Conservation (phyloP, 257 asterid species). For the Lantana camara region DNA sequence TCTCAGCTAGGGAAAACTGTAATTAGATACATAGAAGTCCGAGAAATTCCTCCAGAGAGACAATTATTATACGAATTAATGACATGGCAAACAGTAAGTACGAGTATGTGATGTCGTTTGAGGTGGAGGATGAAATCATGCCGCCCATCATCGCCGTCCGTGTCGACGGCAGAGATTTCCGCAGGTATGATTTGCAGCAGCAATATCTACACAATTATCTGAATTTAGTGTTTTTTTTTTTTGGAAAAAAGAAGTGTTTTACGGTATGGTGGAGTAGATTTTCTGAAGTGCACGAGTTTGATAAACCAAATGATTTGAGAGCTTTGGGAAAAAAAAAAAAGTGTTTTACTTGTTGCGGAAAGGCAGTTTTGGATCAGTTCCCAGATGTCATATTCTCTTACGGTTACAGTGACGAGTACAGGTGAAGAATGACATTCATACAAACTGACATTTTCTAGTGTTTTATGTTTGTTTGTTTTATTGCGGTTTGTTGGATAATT, state of each 20-base stretch:
- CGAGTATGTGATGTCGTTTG: constrained; percentile 79
- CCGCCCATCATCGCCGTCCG: constrained; percentile 63
- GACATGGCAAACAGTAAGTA: constrained; percentile 83
- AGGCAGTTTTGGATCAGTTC: constrained; percentile 63
- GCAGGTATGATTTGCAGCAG: constrained; percentile 38
- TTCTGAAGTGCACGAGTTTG: constrained; percentile 70
- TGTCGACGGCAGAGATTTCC: constrained; percentile 56
- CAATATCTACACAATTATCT: constrained; percentile 1
- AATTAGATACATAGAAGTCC: no score
- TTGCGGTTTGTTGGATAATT: no score
- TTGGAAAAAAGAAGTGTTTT: no score
- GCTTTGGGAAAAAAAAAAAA: no score
- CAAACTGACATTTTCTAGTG: neutral
- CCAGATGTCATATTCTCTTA: constrained; percentile 73
- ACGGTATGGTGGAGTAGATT: constrained; percentile 51
- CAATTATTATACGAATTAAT: no score
- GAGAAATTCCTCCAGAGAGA: no score
- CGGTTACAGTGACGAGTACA: constrained; percentile 74
- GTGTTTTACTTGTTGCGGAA: constrained; percentile 78
- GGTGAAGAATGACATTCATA: constrained; percentile 35
- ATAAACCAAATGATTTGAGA: no score
- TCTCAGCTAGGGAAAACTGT: no score
- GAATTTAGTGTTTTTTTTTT: neutral
- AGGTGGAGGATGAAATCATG: constrained; percentile 64
- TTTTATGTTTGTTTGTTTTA: no score